Percentiles rank a stretch among this genome's conserved stretches.
phyloP scores from a whole-genome alignment of 305 asterid species.

The Lippia alba region DNA sequence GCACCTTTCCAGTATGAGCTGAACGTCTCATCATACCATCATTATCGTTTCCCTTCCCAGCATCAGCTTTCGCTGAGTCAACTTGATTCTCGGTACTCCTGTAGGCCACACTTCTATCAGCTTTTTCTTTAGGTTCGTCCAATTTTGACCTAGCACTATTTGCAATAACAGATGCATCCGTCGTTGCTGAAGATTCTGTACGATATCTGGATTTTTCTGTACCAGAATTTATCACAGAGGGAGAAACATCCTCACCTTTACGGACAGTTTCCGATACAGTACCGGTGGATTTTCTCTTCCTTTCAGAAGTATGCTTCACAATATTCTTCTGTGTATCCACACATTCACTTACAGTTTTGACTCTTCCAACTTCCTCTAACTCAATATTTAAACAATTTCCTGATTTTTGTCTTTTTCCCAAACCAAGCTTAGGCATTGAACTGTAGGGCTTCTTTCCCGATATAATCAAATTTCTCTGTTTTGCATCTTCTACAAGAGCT shows the following conservation, averaged over 20 bases:
- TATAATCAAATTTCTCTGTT: conserved; percentile 68
- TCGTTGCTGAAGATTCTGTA: conserved; percentile 33
- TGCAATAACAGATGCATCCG: conserved; percentile 43
- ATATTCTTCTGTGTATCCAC: conserved; percentile 39
- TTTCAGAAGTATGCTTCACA: conserved; percentile 44
- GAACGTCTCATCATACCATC: conserved; percentile 35
- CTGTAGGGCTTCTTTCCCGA: conserved; percentile 75
- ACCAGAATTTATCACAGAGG: conserved; percentile 38
- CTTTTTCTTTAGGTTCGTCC: conserved; percentile 43
- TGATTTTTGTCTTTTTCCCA: conserved; percentile 40
- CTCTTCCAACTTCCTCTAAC: conserved; percentile 47
- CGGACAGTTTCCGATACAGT: conserved; percentile 35
- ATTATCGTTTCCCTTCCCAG: conserved; percentile 31
- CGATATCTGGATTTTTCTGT: conserved; percentile 43
- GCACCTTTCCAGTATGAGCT: conserved; percentile 44
- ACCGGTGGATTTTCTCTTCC: conserved; percentile 53
- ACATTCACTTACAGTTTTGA: conserved; percentile 35
- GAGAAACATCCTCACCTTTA: conserved; percentile 37
- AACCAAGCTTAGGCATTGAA: conserved; percentile 46
- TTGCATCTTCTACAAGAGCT: conserved; percentile 84
- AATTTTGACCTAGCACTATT: conserved; percentile 36
- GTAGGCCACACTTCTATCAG: conserved; percentile 35
- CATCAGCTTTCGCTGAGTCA: conserved; percentile 37
- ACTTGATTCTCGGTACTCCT: conserved; percentile 39
- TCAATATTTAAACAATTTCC: conserved; percentile 46